A percentile compares a stretch with the other conserved stretches of the same genome.
These are phyloP conservation scores for Raddia distichophylla DNA, from an alignment of 176 grass and related monocot genomes.

Conservation along the genomic window DNA sequence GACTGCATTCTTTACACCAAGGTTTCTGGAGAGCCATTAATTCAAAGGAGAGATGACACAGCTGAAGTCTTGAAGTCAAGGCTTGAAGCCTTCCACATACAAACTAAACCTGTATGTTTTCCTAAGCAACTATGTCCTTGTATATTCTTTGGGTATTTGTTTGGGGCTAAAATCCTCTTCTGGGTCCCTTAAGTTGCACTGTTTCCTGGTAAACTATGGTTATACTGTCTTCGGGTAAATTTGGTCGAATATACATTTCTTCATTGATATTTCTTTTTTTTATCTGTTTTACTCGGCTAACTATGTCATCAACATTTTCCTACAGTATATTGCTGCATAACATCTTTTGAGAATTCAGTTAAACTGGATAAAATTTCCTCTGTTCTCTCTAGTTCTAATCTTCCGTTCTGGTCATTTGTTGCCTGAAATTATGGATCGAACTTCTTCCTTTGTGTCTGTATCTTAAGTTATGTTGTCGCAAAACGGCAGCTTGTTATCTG, in stretches of 20 bases:
- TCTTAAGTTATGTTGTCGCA: not conserved
- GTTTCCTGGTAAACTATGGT: not conserved
- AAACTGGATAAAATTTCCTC: not conserved
- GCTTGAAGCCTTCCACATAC: slow-evolving; percentile 95
- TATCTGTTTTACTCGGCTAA: not conserved
- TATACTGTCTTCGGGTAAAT: not conserved
- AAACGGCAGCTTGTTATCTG: slow-evolving; percentile 6
- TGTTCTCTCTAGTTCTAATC: not conserved
- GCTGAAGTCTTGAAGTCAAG: slow-evolving; percentile 90
- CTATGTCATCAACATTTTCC: not conserved
- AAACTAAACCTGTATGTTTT: slow-evolving; percentile 88
- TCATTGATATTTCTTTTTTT: not conserved
- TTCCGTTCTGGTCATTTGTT: not conserved
- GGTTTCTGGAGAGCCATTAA: slow-evolving; percentile 92
- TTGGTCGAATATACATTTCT: not conserved
- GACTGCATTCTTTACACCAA: slow-evolving; percentile 37
- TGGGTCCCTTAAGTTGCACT: not conserved
- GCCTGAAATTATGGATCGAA: not conserved
- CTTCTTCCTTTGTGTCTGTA: not conserved
- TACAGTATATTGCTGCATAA: not conserved
- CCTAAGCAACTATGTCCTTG: not conserved
- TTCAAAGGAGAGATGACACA: slow-evolving; percentile 98
- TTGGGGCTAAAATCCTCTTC: not conserved
- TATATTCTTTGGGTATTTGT: not conserved
- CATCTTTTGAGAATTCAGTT: not conserved